Percentiles rank a stretch among this genome's conserved stretches.
Evolutionary conservation across 768 basidiomycete genomes (phyloP).

Genomic region (Sutorius australiensis): DNA sequence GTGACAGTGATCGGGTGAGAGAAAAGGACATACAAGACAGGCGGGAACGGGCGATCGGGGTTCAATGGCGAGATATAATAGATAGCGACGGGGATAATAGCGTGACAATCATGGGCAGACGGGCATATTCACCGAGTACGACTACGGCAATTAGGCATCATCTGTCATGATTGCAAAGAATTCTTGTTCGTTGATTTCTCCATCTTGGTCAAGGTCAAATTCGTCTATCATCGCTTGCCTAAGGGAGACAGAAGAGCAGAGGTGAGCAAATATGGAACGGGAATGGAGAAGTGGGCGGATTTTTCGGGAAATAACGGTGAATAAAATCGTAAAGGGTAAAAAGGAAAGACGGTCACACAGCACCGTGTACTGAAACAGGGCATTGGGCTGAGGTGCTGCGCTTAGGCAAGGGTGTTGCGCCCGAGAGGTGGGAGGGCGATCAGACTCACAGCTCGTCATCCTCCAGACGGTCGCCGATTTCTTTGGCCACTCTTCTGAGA

Average conservation of each 20-base stretch:
- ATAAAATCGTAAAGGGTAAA: slow-evolving; percentile 16
- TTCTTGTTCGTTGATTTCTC: slow-evolving; percentile 94
- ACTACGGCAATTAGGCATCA: slow-evolving; percentile 50
- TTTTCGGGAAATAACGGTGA: slow-evolving; percentile 26
- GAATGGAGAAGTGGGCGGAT: slow-evolving; percentile 10
- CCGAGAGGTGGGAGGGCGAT: slow-evolving; percentile 15
- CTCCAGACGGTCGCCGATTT: slow-evolving; percentile 91
- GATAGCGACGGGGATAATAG: slow-evolving; percentile 11
- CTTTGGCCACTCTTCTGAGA: slow-evolving; percentile 89
- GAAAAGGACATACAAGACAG: slow-evolving; percentile 19
- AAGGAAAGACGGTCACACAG: slow-evolving; percentile 16
- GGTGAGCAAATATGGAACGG: slow-evolving; percentile 31
- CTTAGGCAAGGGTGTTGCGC: slow-evolving; percentile 8
- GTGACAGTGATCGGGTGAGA: slow-evolving; percentile 18
- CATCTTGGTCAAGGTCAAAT: slow-evolving; percentile 97
- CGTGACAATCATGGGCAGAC: slow-evolving; percentile 8
- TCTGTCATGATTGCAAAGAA: slow-evolving; percentile 98
- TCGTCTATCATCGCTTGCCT: slow-evolving; percentile 99
- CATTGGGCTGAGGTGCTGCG: slow-evolving; percentile 28
- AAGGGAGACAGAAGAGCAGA: slow-evolving; percentile 26
- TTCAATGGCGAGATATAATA: slow-evolving; percentile 11
- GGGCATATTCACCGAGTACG: slow-evolving; percentile 1
- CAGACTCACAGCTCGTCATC: slow-evolving; percentile 90
- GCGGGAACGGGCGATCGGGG: slow-evolving; percentile 17
- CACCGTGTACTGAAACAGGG: slow-evolving; percentile 26